Conservation (phyloP, 2,329 filamentous ascomycete species). For the Tolypocladium paradoxum region DNA sequence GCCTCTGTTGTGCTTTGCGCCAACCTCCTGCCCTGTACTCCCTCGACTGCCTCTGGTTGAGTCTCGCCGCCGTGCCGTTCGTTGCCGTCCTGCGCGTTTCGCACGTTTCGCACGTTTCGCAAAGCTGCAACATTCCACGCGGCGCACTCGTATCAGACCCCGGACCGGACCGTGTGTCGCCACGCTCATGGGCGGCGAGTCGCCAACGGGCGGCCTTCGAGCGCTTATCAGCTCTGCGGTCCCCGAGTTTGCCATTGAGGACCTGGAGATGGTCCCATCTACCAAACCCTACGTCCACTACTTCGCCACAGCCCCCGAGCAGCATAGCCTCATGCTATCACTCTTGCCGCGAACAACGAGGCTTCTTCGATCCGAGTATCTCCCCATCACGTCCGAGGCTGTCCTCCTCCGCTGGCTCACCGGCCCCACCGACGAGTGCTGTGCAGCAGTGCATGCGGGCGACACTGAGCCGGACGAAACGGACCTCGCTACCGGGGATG, state of each 20-base stretch:
- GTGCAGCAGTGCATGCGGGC: background rate
- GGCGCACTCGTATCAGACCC: background rate
- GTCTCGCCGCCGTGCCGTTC: background rate
- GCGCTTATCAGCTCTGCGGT: slow-evolving; percentile 13
- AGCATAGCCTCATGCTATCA: slow-evolving; percentile 28
- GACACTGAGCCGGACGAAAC: background rate
- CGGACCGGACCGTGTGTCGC: background rate
- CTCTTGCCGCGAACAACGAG: slow-evolving; percentile 31
- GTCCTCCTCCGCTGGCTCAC: slow-evolving; percentile 33
- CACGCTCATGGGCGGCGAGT: slow-evolving; percentile 11
- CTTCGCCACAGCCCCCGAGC: slow-evolving; percentile 30
- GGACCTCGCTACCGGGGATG: background rate
- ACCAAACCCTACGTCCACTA: slow-evolving; percentile 30
- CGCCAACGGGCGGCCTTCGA: slow-evolving; percentile 13
- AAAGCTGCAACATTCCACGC: background rate
- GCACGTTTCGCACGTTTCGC: background rate
- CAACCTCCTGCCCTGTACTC: background rate
- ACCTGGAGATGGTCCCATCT: slow-evolving; percentile 20
- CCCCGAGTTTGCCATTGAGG: slow-evolving; percentile 13
- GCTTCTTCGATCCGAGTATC: slow-evolving; percentile 36
- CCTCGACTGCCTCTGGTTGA: background rate
- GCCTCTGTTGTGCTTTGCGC: background rate
- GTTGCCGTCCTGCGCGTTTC: background rate
- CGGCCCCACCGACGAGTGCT: background rate
- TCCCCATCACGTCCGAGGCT: slow-evolving; percentile 32